Evolutionary conservation across 371 early-diverging fungal genomes (phyloP).

Genomic region (Mucor sp.): DNA sequence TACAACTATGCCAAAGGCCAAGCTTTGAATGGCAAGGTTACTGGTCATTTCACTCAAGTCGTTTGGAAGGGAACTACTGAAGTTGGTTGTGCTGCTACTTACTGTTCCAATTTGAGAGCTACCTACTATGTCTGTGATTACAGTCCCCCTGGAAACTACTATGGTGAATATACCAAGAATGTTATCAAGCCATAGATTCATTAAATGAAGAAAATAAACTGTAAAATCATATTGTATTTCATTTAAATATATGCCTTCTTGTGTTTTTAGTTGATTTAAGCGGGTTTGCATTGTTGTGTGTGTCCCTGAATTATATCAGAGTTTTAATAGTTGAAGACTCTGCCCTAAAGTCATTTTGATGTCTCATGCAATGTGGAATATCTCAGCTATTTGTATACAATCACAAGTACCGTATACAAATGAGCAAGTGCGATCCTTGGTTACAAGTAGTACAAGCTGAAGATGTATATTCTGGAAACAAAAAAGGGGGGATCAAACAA

Average conservation of each 20-base stretch:
- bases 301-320: too few relatives aligned
- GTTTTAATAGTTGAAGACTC: too few relatives aligned
- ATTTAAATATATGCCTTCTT: too few relatives aligned
- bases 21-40: conserved; percentile 9
- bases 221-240: not conserved
- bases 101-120: conserved; percentile 28
- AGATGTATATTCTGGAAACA: not conserved
- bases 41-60: conserved; percentile 48
- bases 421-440: not conserved
- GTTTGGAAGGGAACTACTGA: conserved; percentile 46
- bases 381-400: too few relatives aligned
- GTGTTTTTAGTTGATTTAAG: too few relatives aligned
- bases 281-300: too few relatives aligned
- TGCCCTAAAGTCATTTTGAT: too few relatives aligned
- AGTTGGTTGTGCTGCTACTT: conserved; percentile 40
- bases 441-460: not conserved
- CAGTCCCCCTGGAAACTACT: conserved; percentile 36
- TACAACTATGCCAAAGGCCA: conserved; percentile 34
- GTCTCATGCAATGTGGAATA: too few relatives aligned
- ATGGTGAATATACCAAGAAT: conserved; percentile 16
- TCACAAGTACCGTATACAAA: too few relatives aligned
- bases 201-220: not conserved
- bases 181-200: conserved; percentile 5
- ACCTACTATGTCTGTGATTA: conserved; percentile 47
- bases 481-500: not conserved